Evolutionary conservation across 2,329 filamentous ascomycete genomes (phyloP).

Genomic region (Colletotrichum sp.): DNA sequence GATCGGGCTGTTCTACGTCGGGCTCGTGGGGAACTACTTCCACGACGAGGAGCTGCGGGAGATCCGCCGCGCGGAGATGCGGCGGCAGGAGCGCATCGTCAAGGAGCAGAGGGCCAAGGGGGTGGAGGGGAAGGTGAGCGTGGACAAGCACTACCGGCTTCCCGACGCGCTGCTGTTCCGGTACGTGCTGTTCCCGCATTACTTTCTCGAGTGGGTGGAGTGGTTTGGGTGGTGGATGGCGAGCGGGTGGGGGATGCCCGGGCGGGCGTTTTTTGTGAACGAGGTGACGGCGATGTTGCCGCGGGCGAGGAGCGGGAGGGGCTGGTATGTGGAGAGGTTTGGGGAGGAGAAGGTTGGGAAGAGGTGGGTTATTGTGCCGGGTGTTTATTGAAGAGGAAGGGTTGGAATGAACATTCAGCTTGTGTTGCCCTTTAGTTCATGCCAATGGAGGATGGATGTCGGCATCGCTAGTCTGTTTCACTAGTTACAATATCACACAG

Average conservation of each 20-base stretch:
- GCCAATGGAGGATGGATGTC: fast-evolving
- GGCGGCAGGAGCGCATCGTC: conserved; percentile 55
- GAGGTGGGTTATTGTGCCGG: conserved; percentile 73
- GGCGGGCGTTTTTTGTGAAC: conserved; percentile 82
- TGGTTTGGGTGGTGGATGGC: conserved; percentile 90
- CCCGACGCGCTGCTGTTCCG: conserved; percentile 84
- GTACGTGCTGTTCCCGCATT: conserved; percentile 88
- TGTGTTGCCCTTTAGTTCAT: fast-evolving
- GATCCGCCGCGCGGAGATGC: conserved; percentile 75
- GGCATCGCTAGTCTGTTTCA: background rate
- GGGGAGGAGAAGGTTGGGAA: conserved; percentile 79
- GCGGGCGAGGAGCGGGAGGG: conserved; percentile 77
- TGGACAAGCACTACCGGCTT: conserved; percentile 86
- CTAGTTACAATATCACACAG: background rate
- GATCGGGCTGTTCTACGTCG: conserved; percentile 76
- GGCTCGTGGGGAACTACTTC: conserved; percentile 81
- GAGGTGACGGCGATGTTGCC: conserved; percentile 91
- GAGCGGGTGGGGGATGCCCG: conserved; percentile 74
- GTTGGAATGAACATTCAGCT: background rate
- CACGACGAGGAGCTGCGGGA: conserved; percentile 91
- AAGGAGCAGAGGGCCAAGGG: conserved; percentile 46
- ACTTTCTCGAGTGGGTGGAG: conserved; percentile 96
- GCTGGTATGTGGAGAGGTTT: conserved; percentile 90
- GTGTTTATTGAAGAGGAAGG: conserved; percentile 40
- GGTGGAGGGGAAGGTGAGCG: conserved; percentile 31